phyloP scores from a whole-genome alignment of 805 yeast genomes.

The Barnettozyma pratensis region DNA sequence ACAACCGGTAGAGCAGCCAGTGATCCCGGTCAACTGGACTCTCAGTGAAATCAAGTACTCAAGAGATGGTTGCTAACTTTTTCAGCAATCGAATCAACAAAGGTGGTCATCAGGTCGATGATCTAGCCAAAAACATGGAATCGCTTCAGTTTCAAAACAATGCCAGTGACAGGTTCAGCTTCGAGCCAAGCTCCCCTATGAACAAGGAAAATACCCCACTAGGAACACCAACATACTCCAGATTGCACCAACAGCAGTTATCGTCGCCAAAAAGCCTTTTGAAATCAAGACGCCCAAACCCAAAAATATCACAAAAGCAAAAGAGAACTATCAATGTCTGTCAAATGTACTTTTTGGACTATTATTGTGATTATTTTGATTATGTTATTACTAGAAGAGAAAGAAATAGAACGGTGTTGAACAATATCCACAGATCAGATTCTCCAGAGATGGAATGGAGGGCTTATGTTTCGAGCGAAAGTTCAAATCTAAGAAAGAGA shows the following conservation, averaged over 20 bases:
- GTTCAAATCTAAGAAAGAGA: conserved; percentile 79
- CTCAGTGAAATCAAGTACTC: background rate
- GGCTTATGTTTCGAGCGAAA: conserved; percentile 76
- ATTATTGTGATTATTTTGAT: conserved; percentile 93
- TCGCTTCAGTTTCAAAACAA: conserved; percentile 21
- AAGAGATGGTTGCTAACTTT: conserved; percentile 25
- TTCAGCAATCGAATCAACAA: conserved; percentile 19
- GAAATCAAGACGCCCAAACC: conserved; percentile 12
- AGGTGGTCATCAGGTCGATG: conserved; percentile 18
- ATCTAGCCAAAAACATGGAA: conserved; percentile 24
- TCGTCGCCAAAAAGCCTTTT: conserved; percentile 6
- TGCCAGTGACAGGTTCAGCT: conserved; percentile 22
- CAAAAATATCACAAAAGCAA: conserved; percentile 43
- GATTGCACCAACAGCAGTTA: conserved; percentile 14
- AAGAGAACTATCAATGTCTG: conserved; percentile 86
- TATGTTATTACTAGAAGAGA: conserved; percentile 84
- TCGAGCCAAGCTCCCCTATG: conserved; percentile 32
- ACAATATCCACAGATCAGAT: conserved; percentile 39
- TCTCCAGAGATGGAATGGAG: conserved; percentile 53
- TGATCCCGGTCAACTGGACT: too few species aligned
- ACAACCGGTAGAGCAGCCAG: background rate
- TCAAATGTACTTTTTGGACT: conserved; percentile 89
- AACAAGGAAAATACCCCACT: conserved; percentile 39
- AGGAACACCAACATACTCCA: conserved; percentile 22
- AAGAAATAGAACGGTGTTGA: conserved; percentile 67